Base-by-base conservation (phyloP, 768 basidiomycete genomes). In the Trametes elegans region DNA sequence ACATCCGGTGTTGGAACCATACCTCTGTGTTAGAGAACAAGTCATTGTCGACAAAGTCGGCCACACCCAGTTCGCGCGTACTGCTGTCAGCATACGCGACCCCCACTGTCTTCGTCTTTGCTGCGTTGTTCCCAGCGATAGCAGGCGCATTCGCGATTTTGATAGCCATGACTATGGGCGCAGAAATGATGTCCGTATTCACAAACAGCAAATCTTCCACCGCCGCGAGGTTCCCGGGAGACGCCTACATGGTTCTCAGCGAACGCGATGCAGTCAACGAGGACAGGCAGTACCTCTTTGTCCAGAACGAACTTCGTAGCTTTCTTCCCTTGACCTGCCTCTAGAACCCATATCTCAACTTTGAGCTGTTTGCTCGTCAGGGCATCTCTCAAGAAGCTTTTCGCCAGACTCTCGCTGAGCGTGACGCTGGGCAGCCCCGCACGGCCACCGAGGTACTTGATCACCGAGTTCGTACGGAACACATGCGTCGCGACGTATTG, bases 1-100 rank as follows among this genome's bases (percentile, higher is more conserved):
- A 11, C 14, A 4, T 51, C n/a, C n/a, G n/a, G n/a, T n/a, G n/a
- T n/a, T n/a, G n/a, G 19, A 19, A 49, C 21, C 38, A 36, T 55
- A 93, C 96, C 79, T 99, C 96, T 3, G 88, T 86, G 64, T 98
- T 99, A 0, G 93, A 94, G 70, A 95, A 98, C 14, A 93, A 74
- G 57, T 98, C 97, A 62, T 94, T 96, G 70, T 99, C 97, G 7
- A 86, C 82, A 63, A 92, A 98, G 58, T 98, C 93, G 11, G 90
- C 79, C 0, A 95, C 87, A 0, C 97, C 97, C 5, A 99, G 77
- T 64, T 89, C 82, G 19, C 92, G 83, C 7, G 84, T 75, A 57
- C 87, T 91, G 0, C 93, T 90, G 70, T 99, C 96, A 0, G 93
- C 91, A 64, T 93, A 99, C 0, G 95, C 95, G 11, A 93, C 75